Evolutionary conservation across 176 grass and related monocot genomes (phyloP), one percentile per base, ranked within the genome.

Genomic region (Eleusine indica): DNA sequence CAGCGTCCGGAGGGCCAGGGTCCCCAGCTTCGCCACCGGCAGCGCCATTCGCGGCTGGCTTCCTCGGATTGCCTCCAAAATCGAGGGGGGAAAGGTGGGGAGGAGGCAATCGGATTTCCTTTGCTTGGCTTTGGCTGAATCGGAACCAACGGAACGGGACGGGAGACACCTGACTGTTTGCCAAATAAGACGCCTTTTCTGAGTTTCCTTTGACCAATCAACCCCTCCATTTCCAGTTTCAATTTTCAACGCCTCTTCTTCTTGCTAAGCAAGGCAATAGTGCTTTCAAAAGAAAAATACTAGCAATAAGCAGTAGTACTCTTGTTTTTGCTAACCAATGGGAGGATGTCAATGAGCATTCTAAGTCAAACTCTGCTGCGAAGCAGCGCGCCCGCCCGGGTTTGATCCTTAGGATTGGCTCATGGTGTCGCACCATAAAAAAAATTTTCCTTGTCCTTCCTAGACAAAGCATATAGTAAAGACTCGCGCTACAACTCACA

Each of bases 21-120:
- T 96, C 37, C 91, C 93, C 73, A 96, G 87, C 91, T 99, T 96
- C 57, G 91, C 84, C 83, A 99, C 85, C 66, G 93, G 96, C 79
- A 99, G 87, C 48, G 89, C 88, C 96, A 94, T 96, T 74, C 56
- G 67, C 73, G 75, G 66, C 62, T 21, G 39, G 47, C 37, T 40
- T 9, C 75, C 42, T 62, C 58, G 22, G 22, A 29, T 56, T 53
- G 58, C 71, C 77, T 53, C 74, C 11, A 13, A 28, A 21, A 29
- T 39, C 58, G 32, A 49, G 51, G 17, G 7, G 64, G 22, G 19
- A 1, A 6, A 8, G 13, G 18, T 2, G 4, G 54, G 12, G 32
- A 35, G 32, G 32, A 35, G 32, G 32, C 2, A 35, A 3, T 25
- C n/a, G 2, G 56, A n/a, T 58, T 58, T 4, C 49, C 6, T 46